Evolutionary conservation across 2,329 filamentous ascomycete species (phyloP), one percentile per base, ranked within the genome.

Genomic region (Aspergillus amoenus): DNA sequence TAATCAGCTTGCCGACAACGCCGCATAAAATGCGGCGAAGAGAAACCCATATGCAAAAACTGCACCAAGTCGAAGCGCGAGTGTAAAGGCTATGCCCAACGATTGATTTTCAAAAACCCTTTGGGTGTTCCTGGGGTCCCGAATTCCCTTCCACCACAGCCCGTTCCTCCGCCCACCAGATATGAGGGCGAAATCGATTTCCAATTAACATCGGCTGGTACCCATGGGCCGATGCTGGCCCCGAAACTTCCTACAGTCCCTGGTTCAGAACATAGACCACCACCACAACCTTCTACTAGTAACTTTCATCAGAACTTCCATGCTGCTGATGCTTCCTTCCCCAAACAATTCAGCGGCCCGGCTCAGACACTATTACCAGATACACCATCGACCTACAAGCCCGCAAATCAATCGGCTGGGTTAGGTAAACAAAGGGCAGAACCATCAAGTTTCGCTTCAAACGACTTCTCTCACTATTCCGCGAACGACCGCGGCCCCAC

Each of bases 11-110:
- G 94, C 76, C 89, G 94, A 62, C 93, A 90, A 76, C 88, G 94
- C 52, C 89, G 94, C 61, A 97, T 99, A 76, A 99, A 97, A 76
- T 99, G 94, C 74, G 94, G 94, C 61, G 94, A 97, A 73, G 90
- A 91, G 67, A 78, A 78, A 57, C 77, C 77, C 13, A 73, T 72
- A 44, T 79, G 77, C 68, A 75, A 72, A 58, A 78, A 79, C 61
- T 79, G 77, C 62, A 70, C 76, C 61, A 79, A 78, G 59, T 78
- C 77, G 34, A 79, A 76, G 61, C 69, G 77, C 48, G 72, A 76
- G 32, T 79, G 77, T 62, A 75, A 78, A 56, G 75, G 75, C 30
- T 78, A 78, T 64, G 70, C 69, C 9, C 74, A 74, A 59, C 72
- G 73, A 22, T 70, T 77, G 34, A 63, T 77, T 18, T 78, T 77